Conservation (phyloP, 371 early-diverging fungal species). For the Haplosporangium sp. region DNA sequence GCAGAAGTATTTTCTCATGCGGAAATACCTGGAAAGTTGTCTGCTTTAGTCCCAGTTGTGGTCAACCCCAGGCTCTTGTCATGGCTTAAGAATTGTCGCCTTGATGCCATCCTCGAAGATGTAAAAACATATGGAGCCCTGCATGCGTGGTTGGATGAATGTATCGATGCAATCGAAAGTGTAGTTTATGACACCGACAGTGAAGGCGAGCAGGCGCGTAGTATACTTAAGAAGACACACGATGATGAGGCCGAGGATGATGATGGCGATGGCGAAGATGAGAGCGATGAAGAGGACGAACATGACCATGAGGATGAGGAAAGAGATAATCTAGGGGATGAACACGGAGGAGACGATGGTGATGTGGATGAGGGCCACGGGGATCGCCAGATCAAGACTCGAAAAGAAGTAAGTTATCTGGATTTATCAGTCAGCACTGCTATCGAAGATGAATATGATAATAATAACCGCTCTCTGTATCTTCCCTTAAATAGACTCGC, state of each 20-base stretch:
- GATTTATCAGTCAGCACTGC: background rate
- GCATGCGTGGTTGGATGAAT: slow-evolving; percentile 50
- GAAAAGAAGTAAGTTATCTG: slow-evolving; percentile 27
- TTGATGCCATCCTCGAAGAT: slow-evolving; percentile 36
- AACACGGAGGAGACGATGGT: slow-evolving; percentile 31
- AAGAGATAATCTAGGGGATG: slow-evolving; percentile 45
- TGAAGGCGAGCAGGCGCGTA: slow-evolving; percentile 20
- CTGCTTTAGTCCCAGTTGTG: slow-evolving; percentile 20
- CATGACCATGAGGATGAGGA: slow-evolving; percentile 48
- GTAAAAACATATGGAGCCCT: slow-evolving; percentile 45
- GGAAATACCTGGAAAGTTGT: background rate
- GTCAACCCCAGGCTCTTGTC: slow-evolving; percentile 29
- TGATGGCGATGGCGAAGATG: slow-evolving; percentile 38
- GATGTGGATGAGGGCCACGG: slow-evolving; percentile 20
- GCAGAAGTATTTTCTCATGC: background rate
- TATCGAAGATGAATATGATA: background rate
- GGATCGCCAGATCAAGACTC: slow-evolving; percentile 35
- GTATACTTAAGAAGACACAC: slow-evolving; percentile 21
- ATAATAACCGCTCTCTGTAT: background rate
- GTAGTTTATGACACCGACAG: slow-evolving; percentile 29
- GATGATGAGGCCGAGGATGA: slow-evolving; percentile 40
- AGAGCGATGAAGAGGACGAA: slow-evolving; percentile 40
- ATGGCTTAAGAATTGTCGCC: slow-evolving; percentile 32
- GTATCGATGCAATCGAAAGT: slow-evolving; percentile 13
- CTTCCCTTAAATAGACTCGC: background rate